These are phyloP conservation scores for Termitomyces sp. DNA, from an alignment of 768 basidiomycete species.

Conservation along the genomic window DNA sequence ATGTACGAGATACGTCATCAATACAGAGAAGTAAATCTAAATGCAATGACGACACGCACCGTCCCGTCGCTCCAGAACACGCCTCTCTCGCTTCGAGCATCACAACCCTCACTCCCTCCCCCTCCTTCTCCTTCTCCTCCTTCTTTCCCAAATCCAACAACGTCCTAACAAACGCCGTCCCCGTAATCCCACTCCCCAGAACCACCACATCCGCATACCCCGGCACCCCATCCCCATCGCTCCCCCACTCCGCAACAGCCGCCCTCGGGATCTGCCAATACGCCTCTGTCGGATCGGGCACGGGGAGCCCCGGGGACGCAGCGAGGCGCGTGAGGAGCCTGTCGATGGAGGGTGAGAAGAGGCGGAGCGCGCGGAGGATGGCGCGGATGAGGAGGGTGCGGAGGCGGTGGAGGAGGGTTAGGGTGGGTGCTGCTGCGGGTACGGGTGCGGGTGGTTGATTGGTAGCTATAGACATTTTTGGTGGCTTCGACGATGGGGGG, in stretches of 20 bases:
- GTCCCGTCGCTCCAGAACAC: slow-evolving; percentile 73
- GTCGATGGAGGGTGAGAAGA: slow-evolving; percentile 22
- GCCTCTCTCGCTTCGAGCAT: slow-evolving; percentile 81
- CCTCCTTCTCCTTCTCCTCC: slow-evolving; percentile 17
- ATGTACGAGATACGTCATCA: neutral
- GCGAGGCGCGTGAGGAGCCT: slow-evolving; percentile 27
- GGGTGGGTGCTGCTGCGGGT: neutral
- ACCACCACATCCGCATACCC: slow-evolving; percentile 61
- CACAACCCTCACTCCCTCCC: slow-evolving; percentile 45
- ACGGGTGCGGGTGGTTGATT: neutral
- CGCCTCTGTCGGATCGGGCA: slow-evolving; percentile 49
- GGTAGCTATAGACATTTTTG: neutral
- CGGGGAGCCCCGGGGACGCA: slow-evolving; percentile 55
- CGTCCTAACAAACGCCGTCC: slow-evolving; percentile 56
- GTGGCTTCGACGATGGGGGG: too few species aligned
- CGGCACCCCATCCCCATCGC: slow-evolving; percentile 28
- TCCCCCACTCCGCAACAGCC: slow-evolving; percentile 38
- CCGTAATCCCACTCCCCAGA: slow-evolving; percentile 79
- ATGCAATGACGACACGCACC: slow-evolving; percentile 38
- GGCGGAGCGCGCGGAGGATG: slow-evolving; percentile 18
- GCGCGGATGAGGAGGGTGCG: slow-evolving; percentile 20
- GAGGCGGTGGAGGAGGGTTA: slow-evolving; percentile 1
- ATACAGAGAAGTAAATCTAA: too few species aligned
- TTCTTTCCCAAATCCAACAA: slow-evolving; percentile 37
- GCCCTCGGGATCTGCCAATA: slow-evolving; percentile 66